Evolutionary conservation across 2,329 filamentous ascomycete genomes (phyloP), one percentile per base, ranked within the genome.

Genomic region (Apiospora sp.): DNA sequence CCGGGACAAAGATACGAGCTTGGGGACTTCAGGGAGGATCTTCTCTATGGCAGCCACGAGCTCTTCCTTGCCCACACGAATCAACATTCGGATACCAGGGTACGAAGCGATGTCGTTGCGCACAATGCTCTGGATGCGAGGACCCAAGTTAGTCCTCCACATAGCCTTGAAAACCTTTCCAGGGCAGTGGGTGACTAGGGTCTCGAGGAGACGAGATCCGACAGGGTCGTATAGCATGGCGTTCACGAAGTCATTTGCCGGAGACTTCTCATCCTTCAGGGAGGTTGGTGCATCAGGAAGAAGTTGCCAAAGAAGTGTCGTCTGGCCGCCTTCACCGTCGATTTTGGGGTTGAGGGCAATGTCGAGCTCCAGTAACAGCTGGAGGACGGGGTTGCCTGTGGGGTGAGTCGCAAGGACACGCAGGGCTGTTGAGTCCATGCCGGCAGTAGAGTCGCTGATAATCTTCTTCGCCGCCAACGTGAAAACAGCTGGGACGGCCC

Each of bases 41-140:
- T 91, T 87, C 68, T 91, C 86, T 72, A 95, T 89, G 0, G 93
- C 94, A 71, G 90, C 89, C 58, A 92, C 87, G 12, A 99, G 87
- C 79, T 98, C 95, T 73, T 98, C 94, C 79, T 94, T 95, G 81
- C 94, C 92, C 14, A 98, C 86, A 71, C 96, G 90, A 80, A 94
- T 93, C 61, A 99, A 85, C 4, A 97, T 91, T 72, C 91, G 90
- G 76, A 95, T 93, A 27, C 94, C 94, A 0, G 97, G 93, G 79
- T 98, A 98, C 34, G 91, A 93, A 7, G 96, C 95, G 68, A 95
- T 93, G 77, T 97, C 95, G 80, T 98, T 98, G 72, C 95, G 92
- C 7, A 96, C 90, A 73, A 98, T 89, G 51, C 91, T 93, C 30
- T 92, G 91, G 77, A 98, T 93, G 37, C 94, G 90, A 19, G 93